phyloP scores from a whole-genome alignment of 2,329 filamentous ascomycete genomes.

The Venturia pyrina region DNA sequence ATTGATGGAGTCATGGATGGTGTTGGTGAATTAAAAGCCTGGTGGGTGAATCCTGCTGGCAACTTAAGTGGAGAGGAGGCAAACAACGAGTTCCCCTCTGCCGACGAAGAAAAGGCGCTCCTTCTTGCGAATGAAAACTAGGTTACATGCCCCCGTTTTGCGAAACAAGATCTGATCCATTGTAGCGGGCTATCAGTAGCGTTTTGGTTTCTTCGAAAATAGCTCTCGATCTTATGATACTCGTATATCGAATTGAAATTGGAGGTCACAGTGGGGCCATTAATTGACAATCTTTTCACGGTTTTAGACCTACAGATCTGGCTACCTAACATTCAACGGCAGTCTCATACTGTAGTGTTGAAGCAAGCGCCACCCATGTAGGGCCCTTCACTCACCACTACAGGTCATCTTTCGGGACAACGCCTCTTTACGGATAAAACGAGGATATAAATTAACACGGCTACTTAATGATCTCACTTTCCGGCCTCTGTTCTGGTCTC shows the following conservation, averaged over 20 bases:
- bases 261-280: too few species aligned
- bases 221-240: not conserved
- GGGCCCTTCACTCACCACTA: too few species aligned
- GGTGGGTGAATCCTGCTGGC: constrained; percentile 5
- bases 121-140: not conserved
- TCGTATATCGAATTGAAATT: not conserved
- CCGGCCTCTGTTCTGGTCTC: not conserved
- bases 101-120: constrained; percentile 10
- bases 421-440: not conserved
- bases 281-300: not conserved
- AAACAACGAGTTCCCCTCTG: not conserved
- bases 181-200: not conserved
- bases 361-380: too few species aligned
- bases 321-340: too few species aligned
- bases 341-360: not conserved
- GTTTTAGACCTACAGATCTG: too few species aligned
- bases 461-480: not conserved
- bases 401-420: not conserved
- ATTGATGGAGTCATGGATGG: constrained; percentile 7
- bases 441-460: not conserved
- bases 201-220: not conserved
- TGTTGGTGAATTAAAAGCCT: constrained; percentile 1
- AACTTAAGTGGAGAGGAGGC: not conserved
- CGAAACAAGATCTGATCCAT: not conserved
- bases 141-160: not conserved